Base-by-base conservation (phyloP, 371 early-diverging fungal species). In the Apophysomyces sp. region DNA sequence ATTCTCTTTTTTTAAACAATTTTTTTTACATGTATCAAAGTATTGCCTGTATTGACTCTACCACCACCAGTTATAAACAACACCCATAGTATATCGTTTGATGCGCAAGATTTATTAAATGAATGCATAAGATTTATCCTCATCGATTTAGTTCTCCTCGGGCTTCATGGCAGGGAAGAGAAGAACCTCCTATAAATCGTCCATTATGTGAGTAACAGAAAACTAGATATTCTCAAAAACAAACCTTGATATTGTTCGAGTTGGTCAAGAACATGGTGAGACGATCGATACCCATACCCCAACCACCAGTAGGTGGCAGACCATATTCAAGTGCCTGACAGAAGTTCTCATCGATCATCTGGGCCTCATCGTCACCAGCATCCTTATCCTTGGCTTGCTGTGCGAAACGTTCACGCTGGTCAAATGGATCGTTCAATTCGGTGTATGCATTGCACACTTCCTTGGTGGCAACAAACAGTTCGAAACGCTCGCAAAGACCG, bases 301-400 rank as follows among this genome's bases (percentile, higher is more conserved):
- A 97, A 62, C 98, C 98, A 74, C 91, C 93, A 21, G 99, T 99
- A 41, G 99, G 99, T 36, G 99, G 99, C 65, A 99, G 84, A 57
- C 99, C 99, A 74, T 95, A 99, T 84, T 99, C 99, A 37, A 99
- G 87, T 16, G 98, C 90, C 62, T 91, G 92, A 84, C 97, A 97
- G 82, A 99, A 99, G 77, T 88, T 94, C 82, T 99, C 99, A 73
- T 99, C 99, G 60, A 98, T 90, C 69, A 95, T 73, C 86, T 99
- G 99, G 16, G 99, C 99, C 81, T 99, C 99, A 66, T 98, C 99
- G 73, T 99, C 99, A 69, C 99, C 99, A 64, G 96, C 97, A 62
- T 84, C 96, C 86, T 97, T 96, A 77, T 99, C 99, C 53, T 76
- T 77, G 49, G 98, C 97, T 84, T 99, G 99, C 87, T 96, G 93